Evolutionary conservation across 139 green algal genomes (phyloP).

Genomic region (Chlamydomonas sp.): DNA sequence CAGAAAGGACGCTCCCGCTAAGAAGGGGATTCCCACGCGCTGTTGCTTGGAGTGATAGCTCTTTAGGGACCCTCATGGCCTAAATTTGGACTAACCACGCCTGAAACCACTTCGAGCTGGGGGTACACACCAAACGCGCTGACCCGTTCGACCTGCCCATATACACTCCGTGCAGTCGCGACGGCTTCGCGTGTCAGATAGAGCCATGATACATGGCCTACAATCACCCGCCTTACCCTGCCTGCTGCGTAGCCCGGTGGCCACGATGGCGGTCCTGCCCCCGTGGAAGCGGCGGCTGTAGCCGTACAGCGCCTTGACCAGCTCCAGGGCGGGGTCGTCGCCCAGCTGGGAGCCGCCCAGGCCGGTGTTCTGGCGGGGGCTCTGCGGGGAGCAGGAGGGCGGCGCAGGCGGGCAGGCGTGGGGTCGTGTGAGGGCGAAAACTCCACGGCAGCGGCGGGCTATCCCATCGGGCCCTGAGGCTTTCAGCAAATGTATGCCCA

Average conservation of each 20-base stretch:
- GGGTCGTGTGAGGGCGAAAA: not conserved
- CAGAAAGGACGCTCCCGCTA: too few relatives aligned
- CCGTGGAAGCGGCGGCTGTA: slow-evolving; percentile 76
- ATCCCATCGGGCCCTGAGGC: too few relatives aligned
- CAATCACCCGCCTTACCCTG: slow-evolving; percentile 34
- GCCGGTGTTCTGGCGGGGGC: slow-evolving; percentile 76
- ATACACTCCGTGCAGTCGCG: not conserved
- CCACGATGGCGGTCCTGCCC: slow-evolving; percentile 83
- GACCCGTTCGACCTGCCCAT: not conserved
- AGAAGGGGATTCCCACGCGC: too few relatives aligned
- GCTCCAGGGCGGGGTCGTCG: slow-evolving; percentile 73
- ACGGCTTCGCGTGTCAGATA: not conserved
- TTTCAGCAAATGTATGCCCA: too few relatives aligned
- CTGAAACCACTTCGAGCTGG: not conserved
- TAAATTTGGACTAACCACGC: not conserved
- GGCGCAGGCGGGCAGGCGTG: not conserved
- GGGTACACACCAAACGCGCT: not conserved
- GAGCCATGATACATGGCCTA: not conserved
- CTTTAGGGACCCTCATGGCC: too few relatives aligned
- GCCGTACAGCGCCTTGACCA: slow-evolving; percentile 80
- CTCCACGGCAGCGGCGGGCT: too few relatives aligned
- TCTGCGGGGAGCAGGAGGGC: slow-evolving; percentile 41
- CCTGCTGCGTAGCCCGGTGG: slow-evolving; percentile 75
- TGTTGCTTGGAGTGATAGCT: too few relatives aligned
- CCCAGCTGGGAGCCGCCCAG: slow-evolving; percentile 4